A percentile compares a stretch with the other conserved stretches of the same genome.
These are phyloP conservation scores for Geosmithia flava DNA, from an alignment of 2,329 filamentous ascomycete genomes.

Conservation along the genomic window DNA sequence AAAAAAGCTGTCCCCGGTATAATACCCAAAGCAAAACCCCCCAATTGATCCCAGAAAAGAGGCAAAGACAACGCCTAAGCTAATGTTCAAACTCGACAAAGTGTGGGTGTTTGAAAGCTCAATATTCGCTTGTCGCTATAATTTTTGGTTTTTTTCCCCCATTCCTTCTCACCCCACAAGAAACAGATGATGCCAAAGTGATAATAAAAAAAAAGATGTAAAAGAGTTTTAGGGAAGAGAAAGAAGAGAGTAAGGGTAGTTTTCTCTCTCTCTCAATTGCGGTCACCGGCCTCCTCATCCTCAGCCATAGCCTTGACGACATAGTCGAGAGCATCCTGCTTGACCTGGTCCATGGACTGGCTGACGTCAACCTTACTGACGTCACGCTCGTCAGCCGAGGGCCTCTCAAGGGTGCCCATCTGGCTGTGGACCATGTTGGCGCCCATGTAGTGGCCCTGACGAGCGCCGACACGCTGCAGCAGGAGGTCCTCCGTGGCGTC, in stretches of 20 bases:
- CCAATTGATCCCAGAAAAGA: background rate
- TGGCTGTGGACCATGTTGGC: slow-evolving; percentile 91
- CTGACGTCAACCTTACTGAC: slow-evolving; percentile 61
- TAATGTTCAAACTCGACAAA: background rate
- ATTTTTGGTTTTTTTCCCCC: background rate
- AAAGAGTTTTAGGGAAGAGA: background rate
- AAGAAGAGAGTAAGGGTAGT: background rate
- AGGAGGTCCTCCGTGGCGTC: slow-evolving; percentile 65
- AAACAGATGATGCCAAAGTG: background rate
- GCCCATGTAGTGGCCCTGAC: slow-evolving; percentile 90
- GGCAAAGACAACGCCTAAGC: background rate
- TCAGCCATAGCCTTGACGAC: slow-evolving; percentile 38
- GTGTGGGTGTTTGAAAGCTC: background rate
- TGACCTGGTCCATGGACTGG: slow-evolving; percentile 43
- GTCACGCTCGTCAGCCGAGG: slow-evolving; percentile 56
- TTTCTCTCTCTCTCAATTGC: background rate
- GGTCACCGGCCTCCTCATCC: slow-evolving; percentile 5
- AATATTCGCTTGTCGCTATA: background rate
- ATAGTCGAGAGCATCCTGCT: slow-evolving; percentile 43
- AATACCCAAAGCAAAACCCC: background rate
- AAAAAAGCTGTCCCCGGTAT: background rate
- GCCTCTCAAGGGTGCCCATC: slow-evolving; percentile 76
- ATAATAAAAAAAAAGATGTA: background rate
- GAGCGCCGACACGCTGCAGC: slow-evolving; percentile 58
- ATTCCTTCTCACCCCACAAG: background rate